phyloP scores from a whole-genome alignment of 2,329 filamentous ascomycete genomes.

The Camptophora hylomeconis region DNA sequence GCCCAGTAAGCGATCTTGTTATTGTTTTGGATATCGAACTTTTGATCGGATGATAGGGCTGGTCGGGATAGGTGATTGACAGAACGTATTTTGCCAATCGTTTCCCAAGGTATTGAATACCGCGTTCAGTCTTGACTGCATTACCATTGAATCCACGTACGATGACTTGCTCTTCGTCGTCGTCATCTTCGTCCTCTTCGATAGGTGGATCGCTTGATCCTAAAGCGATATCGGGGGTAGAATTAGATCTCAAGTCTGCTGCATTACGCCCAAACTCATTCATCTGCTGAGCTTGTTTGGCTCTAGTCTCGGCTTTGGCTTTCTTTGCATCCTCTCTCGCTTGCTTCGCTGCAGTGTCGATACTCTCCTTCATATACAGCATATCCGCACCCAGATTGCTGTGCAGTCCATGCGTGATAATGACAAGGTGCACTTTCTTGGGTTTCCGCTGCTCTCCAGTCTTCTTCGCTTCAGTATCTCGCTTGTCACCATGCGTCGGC shows the following conservation, averaged over 20 bases:
- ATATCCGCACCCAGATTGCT: conserved; percentile 94
- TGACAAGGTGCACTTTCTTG: conserved; percentile 77
- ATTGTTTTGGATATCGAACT: conserved; percentile 38
- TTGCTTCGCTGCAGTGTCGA: conserved; percentile 68
- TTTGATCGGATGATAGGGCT: conserved; percentile 65
- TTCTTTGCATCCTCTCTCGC: conserved; percentile 56
- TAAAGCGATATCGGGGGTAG: conserved; percentile 13
- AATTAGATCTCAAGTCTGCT: conserved; percentile 10
- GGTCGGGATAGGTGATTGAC: conserved; percentile 82
- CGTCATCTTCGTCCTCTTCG: conserved; percentile 59
- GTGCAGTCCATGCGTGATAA: conserved; percentile 87
- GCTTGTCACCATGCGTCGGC: conserved; percentile 12
- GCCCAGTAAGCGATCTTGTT: conserved; percentile 32
- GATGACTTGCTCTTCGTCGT: conserved; percentile 38
- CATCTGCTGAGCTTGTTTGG: conserved; percentile 23
- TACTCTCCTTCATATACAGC: conserved; percentile 94
- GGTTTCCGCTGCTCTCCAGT: conserved; percentile 35
- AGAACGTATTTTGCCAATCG: conserved; percentile 83
- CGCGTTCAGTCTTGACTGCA: conserved; percentile 66
- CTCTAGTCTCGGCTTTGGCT: conserved; percentile 40
- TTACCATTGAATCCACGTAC: conserved; percentile 45
- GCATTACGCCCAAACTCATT: conserved; percentile 10
- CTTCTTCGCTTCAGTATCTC: conserved; percentile 10
- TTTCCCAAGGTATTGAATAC: conserved; percentile 95
- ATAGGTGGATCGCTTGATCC: conserved; percentile 34